A percentile compares a stretch with the other conserved stretches of the same genome.
These are phyloP conservation scores for Phaeodactylum tricornutum DNA, from an alignment of 108 stramenopile species.

Conservation along the genomic window DNA sequence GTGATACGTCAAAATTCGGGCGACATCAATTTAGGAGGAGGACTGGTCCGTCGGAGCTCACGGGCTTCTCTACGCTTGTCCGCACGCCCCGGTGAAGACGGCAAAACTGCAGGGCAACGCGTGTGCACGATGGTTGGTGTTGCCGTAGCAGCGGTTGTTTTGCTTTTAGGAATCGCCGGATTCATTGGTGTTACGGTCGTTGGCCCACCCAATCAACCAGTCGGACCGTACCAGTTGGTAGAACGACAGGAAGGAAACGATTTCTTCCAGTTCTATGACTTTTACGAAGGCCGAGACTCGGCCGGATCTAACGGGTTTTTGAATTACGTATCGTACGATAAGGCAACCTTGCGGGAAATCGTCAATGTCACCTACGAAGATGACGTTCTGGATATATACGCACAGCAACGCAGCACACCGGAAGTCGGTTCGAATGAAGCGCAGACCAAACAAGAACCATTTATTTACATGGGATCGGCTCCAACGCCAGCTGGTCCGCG, in stretches of 20 bases:
- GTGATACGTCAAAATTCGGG: background rate
- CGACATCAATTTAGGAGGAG: constrained; percentile 1
- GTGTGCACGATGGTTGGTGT: constrained; percentile 2
- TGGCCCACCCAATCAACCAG: constrained; percentile 67
- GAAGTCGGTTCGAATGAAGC: constrained; percentile 1
- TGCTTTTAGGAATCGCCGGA: constrained; percentile 8
- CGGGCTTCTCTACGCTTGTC: background rate
- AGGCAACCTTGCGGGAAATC: constrained; percentile 39
- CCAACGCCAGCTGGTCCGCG: constrained; percentile 55
- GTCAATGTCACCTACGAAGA: constrained; percentile 38
- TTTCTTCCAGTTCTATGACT: constrained; percentile 65
- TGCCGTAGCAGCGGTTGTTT: constrained; percentile 1
- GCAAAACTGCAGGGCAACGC: too few species aligned
- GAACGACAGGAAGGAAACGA: constrained; percentile 64
- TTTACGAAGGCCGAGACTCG: constrained; percentile 75
- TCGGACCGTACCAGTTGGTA: constrained; percentile 61
- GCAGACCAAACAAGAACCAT: constrained; percentile 31
- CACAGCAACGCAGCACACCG: constrained; percentile 4
- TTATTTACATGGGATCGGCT: constrained; percentile 61
- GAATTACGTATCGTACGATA: constrained; percentile 40
- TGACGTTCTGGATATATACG: constrained; percentile 26
- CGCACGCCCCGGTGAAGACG: too few species aligned
- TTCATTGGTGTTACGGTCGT: constrained; percentile 16
- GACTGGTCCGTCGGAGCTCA: background rate
- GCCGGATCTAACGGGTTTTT: constrained; percentile 69